A percentile compares a stretch with the other conserved stretches of the same genome.
Conservation (phyloP, 352 stramenopile species). For the Ophiocytium majus region DNA sequence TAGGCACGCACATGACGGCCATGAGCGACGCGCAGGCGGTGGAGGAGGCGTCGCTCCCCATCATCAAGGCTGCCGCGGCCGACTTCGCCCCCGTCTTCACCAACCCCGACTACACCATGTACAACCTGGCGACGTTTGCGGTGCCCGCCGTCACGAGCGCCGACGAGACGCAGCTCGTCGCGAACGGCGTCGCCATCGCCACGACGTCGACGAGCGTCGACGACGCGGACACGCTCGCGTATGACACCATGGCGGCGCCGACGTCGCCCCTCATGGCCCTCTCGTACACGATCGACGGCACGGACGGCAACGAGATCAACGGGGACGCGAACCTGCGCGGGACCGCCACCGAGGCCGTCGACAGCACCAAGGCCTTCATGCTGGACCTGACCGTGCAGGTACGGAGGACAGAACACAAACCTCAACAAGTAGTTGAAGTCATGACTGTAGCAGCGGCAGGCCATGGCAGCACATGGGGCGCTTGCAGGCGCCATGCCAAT, state of each 20-base stretch:
- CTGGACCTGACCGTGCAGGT: background rate
- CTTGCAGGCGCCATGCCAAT: no score
- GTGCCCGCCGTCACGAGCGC: background rate
- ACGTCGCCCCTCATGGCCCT: background rate
- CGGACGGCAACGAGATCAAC: background rate
- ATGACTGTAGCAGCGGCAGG: no score
- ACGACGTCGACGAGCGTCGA: background rate
- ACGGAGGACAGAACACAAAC: no score
- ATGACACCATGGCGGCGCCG: slow-evolving; percentile 11
- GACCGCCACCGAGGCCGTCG: background rate
- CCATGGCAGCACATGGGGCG: no score
- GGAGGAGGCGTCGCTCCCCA: background rate
- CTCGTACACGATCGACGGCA: background rate
- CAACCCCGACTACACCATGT: background rate
- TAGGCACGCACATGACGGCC: background rate
- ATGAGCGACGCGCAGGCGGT: background rate
- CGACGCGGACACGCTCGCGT: background rate
- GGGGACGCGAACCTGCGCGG: background rate
- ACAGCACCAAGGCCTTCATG: background rate
- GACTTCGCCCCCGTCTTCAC: background rate
- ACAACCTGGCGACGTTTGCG: no score
- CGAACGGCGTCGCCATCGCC: background rate
- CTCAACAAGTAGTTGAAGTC: no score
- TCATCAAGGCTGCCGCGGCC: background rate
- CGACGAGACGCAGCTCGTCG: background rate